A percentile compares a stretch with the other conserved stretches of the same genome.
These are phyloP conservation scores for Aureobasidium musti DNA, from an alignment of 2,329 filamentous ascomycete species.

Conservation along the genomic window DNA sequence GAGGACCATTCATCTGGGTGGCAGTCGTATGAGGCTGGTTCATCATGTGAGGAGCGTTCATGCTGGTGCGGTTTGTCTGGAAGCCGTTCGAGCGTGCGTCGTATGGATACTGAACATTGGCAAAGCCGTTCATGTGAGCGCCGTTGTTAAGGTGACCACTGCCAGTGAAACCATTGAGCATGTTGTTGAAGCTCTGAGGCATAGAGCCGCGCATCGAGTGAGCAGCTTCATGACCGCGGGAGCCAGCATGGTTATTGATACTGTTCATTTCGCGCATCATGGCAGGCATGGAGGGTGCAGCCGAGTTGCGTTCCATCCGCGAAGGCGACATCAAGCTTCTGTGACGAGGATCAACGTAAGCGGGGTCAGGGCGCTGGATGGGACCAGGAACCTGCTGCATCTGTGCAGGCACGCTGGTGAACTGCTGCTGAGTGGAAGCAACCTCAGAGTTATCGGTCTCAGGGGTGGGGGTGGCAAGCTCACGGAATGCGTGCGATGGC, in stretches of 20 bases:
- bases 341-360: not conserved
- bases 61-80: not conserved
- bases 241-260: not conserved
- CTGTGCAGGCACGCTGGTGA: not conserved
- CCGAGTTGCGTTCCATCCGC: not conserved
- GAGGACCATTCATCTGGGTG: not conserved
- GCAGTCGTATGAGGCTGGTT: not conserved
- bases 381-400: not conserved
- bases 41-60: not conserved
- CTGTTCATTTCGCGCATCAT: not conserved
- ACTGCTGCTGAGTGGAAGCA: not conserved
- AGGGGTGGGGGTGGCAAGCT: not conserved
- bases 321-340: not conserved
- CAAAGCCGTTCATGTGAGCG: not conserved
- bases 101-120: too few relatives aligned
- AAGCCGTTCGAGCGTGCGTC: not conserved
- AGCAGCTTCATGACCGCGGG: not conserved
- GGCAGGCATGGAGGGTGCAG: not conserved
- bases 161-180: not conserved
- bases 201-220: not conserved
- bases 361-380: not conserved
- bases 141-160: not conserved
- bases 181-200: not conserved
- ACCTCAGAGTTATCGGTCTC: not conserved
- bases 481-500: slow-evolving; percentile 1